Conservation (phyloP, 1,284 basidiomycete genomes). For the Xanthoconium separans region DNA sequence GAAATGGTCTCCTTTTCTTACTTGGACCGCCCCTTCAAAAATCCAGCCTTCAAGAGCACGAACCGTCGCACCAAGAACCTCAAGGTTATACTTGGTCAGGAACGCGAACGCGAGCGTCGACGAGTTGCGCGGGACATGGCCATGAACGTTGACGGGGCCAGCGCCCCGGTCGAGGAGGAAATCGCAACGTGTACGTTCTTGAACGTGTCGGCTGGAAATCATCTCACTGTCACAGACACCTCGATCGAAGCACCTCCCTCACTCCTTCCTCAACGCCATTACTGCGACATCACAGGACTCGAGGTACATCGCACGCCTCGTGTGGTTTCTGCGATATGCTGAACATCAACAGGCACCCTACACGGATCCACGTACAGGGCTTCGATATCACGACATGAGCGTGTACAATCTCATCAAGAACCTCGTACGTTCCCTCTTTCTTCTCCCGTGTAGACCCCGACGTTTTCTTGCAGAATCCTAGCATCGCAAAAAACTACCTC, state of each 20-base stretch:
- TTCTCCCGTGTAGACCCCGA: conserved; percentile 48
- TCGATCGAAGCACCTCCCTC: conserved; percentile 59
- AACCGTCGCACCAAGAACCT: background rate
- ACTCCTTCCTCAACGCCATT: conserved; percentile 72
- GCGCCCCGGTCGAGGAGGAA: conserved; percentile 32
- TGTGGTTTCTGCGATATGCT: background rate
- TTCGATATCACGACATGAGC: conserved; percentile 85
- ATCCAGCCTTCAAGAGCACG: too few relatives aligned
- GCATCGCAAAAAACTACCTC: conserved; percentile 50
- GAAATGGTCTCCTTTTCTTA: too few relatives aligned
- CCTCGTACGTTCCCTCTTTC: conserved; percentile 48
- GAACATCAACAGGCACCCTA: conserved; percentile 63
- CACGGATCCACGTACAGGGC: conserved; percentile 78
- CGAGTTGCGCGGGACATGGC: conserved; percentile 4
- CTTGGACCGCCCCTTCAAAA: too few relatives aligned
- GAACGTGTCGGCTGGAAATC: background rate
- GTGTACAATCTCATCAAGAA: conserved; percentile 82
- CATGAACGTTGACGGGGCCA: conserved; percentile 42
- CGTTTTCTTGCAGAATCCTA: conserved; percentile 36
- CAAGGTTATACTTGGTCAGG: background rate
- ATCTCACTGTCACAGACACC: conserved; percentile 47
- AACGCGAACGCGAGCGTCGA: background rate
- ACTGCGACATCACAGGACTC: conserved; percentile 87
- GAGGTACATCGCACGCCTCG: conserved; percentile 36
- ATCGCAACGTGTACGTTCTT: conserved; percentile 56